These are phyloP conservation scores for Populus deltoides DNA, from an alignment of 345 rosid species.

Conservation along the genomic window DNA sequence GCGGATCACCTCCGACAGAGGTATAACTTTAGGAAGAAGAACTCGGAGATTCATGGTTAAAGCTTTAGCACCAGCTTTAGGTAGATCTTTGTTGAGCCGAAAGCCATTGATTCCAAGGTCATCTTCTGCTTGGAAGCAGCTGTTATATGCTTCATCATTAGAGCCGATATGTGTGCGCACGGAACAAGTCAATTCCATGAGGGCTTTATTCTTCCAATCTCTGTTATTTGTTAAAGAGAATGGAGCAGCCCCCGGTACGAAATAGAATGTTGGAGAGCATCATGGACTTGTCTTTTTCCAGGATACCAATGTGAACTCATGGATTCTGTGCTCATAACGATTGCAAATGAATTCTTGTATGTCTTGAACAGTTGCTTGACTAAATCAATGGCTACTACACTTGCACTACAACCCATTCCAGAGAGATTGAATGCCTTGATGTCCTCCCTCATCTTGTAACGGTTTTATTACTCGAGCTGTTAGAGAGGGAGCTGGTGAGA, in stretches of 20 bases:
- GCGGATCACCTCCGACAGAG: conserved; percentile 32
- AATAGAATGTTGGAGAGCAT: conserved; percentile 38
- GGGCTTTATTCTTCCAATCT: conserved; percentile 13
- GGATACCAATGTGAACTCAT: conserved; percentile 23
- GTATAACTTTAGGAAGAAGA: conserved; percentile 37
- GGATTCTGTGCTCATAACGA: conserved; percentile 36
- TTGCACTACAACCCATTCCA: conserved; percentile 49
- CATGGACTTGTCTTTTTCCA: conserved; percentile 37
- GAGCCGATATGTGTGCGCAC: conserved; percentile 39
- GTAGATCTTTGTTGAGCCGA: conserved; percentile 18
- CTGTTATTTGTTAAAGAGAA: conserved; percentile 30
- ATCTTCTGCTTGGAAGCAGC: conserved; percentile 29
- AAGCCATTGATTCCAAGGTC: conserved; percentile 26
- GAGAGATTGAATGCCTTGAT: conserved; percentile 34
- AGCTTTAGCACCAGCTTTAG: conserved; percentile 21
- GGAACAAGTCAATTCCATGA: conserved; percentile 19
- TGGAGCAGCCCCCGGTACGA: conserved; percentile 37
- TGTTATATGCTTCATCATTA: conserved; percentile 17
- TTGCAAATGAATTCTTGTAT: conserved; percentile 15
- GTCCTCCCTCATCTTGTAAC: conserved; percentile 31
- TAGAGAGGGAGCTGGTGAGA: conserved; percentile 29
- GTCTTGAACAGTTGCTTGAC: conserved; percentile 31
- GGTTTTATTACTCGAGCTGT: conserved; percentile 21
- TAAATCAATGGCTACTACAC: conserved; percentile 26
- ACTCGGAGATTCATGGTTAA: conserved; percentile 14